Base-by-base conservation (phyloP, 352 stramenopile genomes). In the Blastocystis sp. region DNA sequence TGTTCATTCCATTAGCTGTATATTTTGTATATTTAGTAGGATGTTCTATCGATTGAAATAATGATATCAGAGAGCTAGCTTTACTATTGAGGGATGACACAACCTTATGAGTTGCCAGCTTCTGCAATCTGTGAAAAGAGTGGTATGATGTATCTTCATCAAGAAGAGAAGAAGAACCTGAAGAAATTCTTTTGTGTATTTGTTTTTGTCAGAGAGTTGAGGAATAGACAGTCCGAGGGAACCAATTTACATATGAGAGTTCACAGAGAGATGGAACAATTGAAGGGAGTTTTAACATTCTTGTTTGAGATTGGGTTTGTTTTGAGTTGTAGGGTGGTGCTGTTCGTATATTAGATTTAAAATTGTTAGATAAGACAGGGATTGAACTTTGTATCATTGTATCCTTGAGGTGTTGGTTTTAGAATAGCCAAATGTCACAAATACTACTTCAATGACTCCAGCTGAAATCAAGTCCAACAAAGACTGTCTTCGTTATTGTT, bases 141-240 rank as follows among this genome's bases (percentile, higher is more conserved):
- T n/a, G 71, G 71, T 6, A 63, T 69, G 16, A 46, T 83, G 29
- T 83, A 83, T 69, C 57, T 83, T 3, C 71, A 83, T 49, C 71
- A 83, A 27, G 71, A 61, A 43, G 71, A 83, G 27, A 83, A 69
- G 19, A 65, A 69, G 57, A 69, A 19, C 24, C 63, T 83, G 19
- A 83, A 83, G 42, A 83, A 61, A 49, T 83, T 83, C 46, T 83
- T 43, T 27, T 83, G 71, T 56, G 71, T 83, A 39, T 49, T 32
- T 11, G 27, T 6, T 16, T 19, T 24, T 11, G 39, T 54, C 12
- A 1, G 63, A 3, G 27, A 32, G 14, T n/a, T 69, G 52, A 65
- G 27, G 21, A 63, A 35, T 59, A 83, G 71, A 29, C 9, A 27
- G 71, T 69, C 21, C 19, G 63, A 6, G 71, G 42, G 12, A 83